Evolutionary conservation across 768 basidiomycete species (phyloP).

Genomic region (Boletus sp.): DNA sequence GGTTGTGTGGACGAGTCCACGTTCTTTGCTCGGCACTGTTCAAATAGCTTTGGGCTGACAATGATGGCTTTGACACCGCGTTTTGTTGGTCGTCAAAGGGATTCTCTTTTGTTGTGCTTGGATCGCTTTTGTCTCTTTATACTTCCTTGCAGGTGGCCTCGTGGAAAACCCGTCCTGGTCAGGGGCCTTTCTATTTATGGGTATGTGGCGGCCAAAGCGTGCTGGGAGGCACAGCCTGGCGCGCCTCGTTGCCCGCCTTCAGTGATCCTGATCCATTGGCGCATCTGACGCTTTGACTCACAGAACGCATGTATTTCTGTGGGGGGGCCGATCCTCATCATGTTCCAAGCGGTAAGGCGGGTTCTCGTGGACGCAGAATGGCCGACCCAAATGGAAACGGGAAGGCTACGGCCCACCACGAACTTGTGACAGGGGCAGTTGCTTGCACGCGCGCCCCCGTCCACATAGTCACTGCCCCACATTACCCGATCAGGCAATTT

Average conservation of each 20-base stretch:
- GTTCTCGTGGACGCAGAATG: neutral
- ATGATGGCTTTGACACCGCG: slow-evolving; percentile 14
- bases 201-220: slow-evolving; percentile 9
- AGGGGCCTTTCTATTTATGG: slow-evolving; percentile 26
- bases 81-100: neutral
- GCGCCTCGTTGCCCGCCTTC: neutral
- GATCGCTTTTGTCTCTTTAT: slow-evolving; percentile 23
- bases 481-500: neutral
- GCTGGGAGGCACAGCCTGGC: slow-evolving; percentile 11
- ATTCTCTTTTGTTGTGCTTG: slow-evolving; percentile 17
- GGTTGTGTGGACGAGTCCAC: neutral
- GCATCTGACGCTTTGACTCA: slow-evolving; percentile 22
- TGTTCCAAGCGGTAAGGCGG: neutral
- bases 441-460: neutral
- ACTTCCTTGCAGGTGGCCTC: neutral
- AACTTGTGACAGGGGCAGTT: neutral
- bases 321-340: neutral
- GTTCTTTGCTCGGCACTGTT: slow-evolving; percentile 6
- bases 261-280: neutral
- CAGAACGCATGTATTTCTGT: neutral
- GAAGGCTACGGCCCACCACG: neutral
- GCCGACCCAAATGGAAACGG: neutral
- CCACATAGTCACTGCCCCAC: neutral
- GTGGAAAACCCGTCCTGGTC: slow-evolving; percentile 12
- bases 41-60: slow-evolving; percentile 20